Conservation (phyloP, 805 yeast genomes). For the Brettanomyces naardenensis region DNA sequence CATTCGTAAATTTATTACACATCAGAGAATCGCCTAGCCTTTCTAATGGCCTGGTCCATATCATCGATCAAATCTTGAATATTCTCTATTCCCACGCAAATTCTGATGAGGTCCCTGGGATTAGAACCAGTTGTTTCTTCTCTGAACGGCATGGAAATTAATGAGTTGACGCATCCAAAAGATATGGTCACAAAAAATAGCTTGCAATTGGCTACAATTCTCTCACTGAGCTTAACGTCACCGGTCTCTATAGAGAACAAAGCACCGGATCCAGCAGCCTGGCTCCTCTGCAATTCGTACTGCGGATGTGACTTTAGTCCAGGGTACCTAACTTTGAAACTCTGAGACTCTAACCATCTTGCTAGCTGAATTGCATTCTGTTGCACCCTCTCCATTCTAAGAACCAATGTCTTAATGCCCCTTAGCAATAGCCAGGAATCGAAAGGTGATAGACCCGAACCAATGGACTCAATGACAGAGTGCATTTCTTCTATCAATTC, state of each 20-base stretch:
- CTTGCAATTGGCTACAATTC: constrained; percentile 66
- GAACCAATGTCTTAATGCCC: constrained; percentile 82
- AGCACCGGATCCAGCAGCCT: constrained; percentile 81
- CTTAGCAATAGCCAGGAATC: constrained; percentile 85
- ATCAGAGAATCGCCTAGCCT: no score
- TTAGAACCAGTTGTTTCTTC: constrained; percentile 80
- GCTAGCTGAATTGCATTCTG: constrained; percentile 71
- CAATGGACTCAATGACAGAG: constrained; percentile 80
- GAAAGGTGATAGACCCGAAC: constrained; percentile 87
- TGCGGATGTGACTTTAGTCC: constrained; percentile 79
- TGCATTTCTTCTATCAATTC: constrained; percentile 64
- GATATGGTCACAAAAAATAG: constrained; percentile 86
- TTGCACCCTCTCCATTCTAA: constrained; percentile 84
- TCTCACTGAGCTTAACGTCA: constrained; percentile 51
- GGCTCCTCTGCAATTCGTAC: constrained; percentile 68
- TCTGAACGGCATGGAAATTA: constrained; percentile 87
- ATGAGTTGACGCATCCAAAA: constrained; percentile 88
- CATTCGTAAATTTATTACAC: no score
- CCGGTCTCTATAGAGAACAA: constrained; percentile 89
- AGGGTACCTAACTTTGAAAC: constrained; percentile 78
- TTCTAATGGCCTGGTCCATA: constrained; percentile 58
- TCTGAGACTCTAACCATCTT: constrained; percentile 54
- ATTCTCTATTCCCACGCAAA: constrained; percentile 88
- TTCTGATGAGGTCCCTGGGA: constrained; percentile 85
- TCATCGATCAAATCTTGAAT: constrained; percentile 76